Base-by-base conservation (phyloP, 805 yeast species). In the Myxozyma sirexii region DNA sequence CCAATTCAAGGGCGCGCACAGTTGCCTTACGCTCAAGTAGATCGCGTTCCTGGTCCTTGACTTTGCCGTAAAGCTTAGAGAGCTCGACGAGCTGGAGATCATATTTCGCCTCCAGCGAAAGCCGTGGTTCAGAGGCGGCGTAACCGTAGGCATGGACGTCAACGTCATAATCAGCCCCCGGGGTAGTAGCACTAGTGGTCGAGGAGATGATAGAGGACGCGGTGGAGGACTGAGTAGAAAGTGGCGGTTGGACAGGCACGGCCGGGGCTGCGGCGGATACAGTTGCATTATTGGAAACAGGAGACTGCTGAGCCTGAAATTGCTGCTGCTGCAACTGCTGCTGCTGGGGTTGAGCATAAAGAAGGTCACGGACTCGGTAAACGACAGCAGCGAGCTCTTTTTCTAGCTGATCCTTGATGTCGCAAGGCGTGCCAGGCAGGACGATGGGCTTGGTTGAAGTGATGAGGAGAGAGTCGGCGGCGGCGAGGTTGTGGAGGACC, bases 401-500 rank as follows among this genome's bases (percentile, higher is more conserved):
- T 31, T 62, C 65, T 8, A 62, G 63, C 58, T 62, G 65, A 57
- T 62, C 65, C 47, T 62, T 62, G 46, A 62, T 55, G 48, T 62
- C 64, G 59, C 65, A 62, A 7, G 65, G 65, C 13, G 58, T 48
- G 37, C 65, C 65, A 1, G 65, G 65, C 17, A 62, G 63, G 19
- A 54, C 53, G 41, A 62, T 59, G 21, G 65, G 65, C 54, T 60
- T 60, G 12, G 64, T 62, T 23, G 65, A 59, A 19, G 65, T 41
- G 53, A 62, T 55, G 45, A 62, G 58, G 29, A 56, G 55, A 21
- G 63, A 53, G 53, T 62, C 65, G 1, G 63, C 60, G 39, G 63
- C 64, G 44, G 65, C 65, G 33, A 62, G 60, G 38, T 62, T 62
- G 57, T 62, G 65, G 37, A 62, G 64, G 12, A 62, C 65, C 7